Base-by-base conservation (phyloP, 768 basidiomycete genomes). In the Crassisporium funariophilum region DNA sequence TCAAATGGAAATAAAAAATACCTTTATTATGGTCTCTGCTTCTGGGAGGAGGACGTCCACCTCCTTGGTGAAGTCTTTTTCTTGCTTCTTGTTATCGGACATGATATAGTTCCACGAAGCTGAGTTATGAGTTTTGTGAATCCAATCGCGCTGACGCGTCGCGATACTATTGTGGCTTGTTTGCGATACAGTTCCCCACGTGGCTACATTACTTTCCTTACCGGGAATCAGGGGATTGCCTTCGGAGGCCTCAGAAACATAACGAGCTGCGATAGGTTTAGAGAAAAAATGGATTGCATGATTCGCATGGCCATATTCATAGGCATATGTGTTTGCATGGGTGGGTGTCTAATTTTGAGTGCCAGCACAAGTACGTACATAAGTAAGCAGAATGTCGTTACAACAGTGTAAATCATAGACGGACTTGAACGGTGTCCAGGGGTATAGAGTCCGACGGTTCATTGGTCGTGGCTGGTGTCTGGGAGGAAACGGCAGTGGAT, bases 1-100 rank as follows among this genome's bases (percentile, higher is more conserved):
- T 42, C 40, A 13, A 41, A 21, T 35, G 7, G 31, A 42, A 44
- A 20, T 22, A 15, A 5, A 27, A 23, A 40, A 19, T 52, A 94
- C 94, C 81, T 90, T 79, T n/a, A 82, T 84, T 6, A 89, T 62
- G 6, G 75, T 57, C 45, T 78, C 78, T 0, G 81, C 82, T 60
- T 91, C 82, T 21, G 86, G 86, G 5, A 95, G 66, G 3, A 93
- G 67, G 7, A 73, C 74, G 59, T 89, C 79, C 4, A 95, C 93
- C 65, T 98, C 93, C 41, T 79, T 73, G 0, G 91, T 87, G 55
- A 76, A 97, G 63, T 98, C 95, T 63, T 81, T 85, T 63, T 91
- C 89, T 68, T 90, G 86, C 68, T 89, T 88, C 72, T 84, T 85
- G 66, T 81, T 78, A 55, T 91, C 89, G 33, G 87, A 75, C 88